Conservation (phyloP, 2,329 filamentous ascomycete species). For the Clonostachys rosea region DNA sequence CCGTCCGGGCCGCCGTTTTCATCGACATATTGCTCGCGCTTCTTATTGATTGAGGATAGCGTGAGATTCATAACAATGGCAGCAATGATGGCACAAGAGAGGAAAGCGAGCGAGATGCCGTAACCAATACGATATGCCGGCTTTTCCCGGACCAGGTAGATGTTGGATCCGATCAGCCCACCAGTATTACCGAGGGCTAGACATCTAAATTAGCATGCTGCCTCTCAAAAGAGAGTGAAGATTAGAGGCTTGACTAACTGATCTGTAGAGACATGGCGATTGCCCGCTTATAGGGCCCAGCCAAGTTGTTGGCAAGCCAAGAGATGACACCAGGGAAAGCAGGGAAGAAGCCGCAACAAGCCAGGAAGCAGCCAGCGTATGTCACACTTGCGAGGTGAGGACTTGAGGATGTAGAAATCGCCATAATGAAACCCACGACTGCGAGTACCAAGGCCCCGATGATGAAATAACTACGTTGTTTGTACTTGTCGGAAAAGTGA, state of each 20-base stretch:
- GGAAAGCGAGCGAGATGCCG: constrained; percentile 4
- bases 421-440: constrained; percentile 1
- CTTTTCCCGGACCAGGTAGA: constrained; percentile 2
- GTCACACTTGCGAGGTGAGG: neutral
- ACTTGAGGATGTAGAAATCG: neutral
- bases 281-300: constrained; percentile 3
- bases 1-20: constrained; percentile 2
- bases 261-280: constrained; percentile 5
- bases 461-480: constrained; percentile 4
- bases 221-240: neutral
- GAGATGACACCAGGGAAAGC: constrained; percentile 5
- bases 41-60: no score
- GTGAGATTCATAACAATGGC: no score
- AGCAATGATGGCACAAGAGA: neutral
- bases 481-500: constrained; percentile 4
- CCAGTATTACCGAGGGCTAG: constrained; percentile 1
- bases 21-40: no score
- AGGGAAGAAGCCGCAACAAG: constrained; percentile 5
- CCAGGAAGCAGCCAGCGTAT: constrained; percentile 5
- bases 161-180: constrained; percentile 5
- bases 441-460: constrained; percentile 1
- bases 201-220: neutral
- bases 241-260: neutral
- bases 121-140: constrained; percentile 4
- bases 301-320: constrained; percentile 4